Evolutionary conservation across 164 flowering plant genomes (phyloP).

Genomic region (Cinnamomum chago): DNA sequence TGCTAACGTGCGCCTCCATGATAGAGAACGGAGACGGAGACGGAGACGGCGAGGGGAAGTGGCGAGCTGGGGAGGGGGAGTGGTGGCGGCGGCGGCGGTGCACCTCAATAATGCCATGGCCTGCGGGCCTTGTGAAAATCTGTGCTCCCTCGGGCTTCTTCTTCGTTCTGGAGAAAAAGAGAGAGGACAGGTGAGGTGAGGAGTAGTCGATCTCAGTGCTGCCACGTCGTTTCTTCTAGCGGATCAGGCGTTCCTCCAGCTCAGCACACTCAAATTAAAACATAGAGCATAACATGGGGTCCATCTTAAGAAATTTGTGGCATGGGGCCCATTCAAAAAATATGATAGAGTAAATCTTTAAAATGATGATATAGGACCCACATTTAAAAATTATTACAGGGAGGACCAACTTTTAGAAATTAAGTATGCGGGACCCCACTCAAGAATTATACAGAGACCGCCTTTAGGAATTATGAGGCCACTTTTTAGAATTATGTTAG

Average conservation of each 20-base stretch:
- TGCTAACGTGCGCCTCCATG: constrained; percentile 34
- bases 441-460: too few relatives aligned
- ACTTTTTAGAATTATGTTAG: too few relatives aligned
- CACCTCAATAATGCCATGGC: constrained; percentile 38
- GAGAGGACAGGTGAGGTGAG: constrained; percentile 2
- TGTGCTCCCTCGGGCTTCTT: not conserved
- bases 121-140: not conserved
- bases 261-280: not conserved
- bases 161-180: not conserved
- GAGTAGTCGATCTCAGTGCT: constrained; percentile 24
- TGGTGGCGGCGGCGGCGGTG: not conserved
- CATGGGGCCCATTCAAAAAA: too few relatives aligned
- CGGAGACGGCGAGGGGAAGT: constrained; percentile 17
- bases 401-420: too few relatives aligned
- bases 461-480: too few relatives aligned
- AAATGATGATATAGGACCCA: too few relatives aligned
- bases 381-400: too few relatives aligned
- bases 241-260: constrained; percentile 16
- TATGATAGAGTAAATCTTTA: too few relatives aligned
- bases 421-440: too few relatives aligned
- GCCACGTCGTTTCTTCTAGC: constrained; percentile 38
- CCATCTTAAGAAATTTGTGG: too few relatives aligned
- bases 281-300: too few relatives aligned
- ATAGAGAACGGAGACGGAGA: constrained; percentile 23
- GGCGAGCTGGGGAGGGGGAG: constrained; percentile 31